Base-by-base conservation (phyloP, 257 asterid genomes). In the Rauvolfia tetraphylla region DNA sequence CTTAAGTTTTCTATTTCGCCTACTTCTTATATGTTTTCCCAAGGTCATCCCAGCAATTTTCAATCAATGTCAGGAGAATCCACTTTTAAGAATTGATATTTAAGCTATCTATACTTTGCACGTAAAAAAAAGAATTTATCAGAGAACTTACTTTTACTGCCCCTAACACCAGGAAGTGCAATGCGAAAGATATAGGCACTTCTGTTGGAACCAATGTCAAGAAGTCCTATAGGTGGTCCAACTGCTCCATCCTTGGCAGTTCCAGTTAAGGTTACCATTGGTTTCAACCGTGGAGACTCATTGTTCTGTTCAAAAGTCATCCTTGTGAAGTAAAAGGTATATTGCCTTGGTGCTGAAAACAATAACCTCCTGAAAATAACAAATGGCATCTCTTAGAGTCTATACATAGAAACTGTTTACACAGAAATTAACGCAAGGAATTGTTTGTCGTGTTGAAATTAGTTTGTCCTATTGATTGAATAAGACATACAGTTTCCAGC, bases 141-240 rank as follows among this genome's bases (percentile, higher is more conserved):
- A 15, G 75, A 75, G 53, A 57, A 80, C 86, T 75, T 74, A 86
- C 88, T 67, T 63, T 78, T 62, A 48, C 79, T 68, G 39, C 72
- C 75, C 81, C 79, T 63, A 46, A 84, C 86, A 49, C 90, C 90
- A 56, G 88, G 88, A 76, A 86, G 88, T 61, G 88, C 80, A 70
- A 86, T 85, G 22, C 82, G 86, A 56, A 84, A 82, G 73, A 86
- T 73, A 61, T 84, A 86, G 22, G 84, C 90, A 76, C 76, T 41
- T 25, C 82, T 82, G 62, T 74, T 78, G 61, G 41, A 25, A 31
- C 90, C 90, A 29, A 86, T 84, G 63, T 86, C 90, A 73, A 86
- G 84, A 65, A 76, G 39, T 48, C 90, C 90, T n/a, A 84, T 79
- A 38, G 82, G 73, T 34, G 87, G 88, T 68, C 88, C 90, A 78